Percentiles rank a stretch among this genome's conserved stretches.
Conservation (phyloP, 257 asterid genomes). For the Buddleja alternifolia region DNA sequence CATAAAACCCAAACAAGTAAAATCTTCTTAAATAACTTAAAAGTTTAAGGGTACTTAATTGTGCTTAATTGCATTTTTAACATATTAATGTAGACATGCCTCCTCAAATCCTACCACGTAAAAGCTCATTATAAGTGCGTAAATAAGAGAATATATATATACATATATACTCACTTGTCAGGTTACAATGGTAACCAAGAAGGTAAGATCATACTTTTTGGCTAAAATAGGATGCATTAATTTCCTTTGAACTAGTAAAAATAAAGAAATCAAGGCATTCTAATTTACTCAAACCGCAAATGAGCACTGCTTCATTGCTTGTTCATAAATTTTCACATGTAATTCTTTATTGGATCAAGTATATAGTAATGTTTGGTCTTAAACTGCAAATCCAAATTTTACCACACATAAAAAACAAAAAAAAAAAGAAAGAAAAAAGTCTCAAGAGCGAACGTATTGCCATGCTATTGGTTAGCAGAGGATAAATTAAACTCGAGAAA, state of each 20-base stretch:
- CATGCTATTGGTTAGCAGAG: not conserved
- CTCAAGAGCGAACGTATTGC: not conserved
- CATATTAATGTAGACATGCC: too few relatives aligned
- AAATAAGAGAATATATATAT: too few relatives aligned
- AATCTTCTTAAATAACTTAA: too few relatives aligned
- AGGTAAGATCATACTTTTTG: not conserved
- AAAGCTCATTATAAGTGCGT: too few relatives aligned
- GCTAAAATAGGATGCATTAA: not conserved
- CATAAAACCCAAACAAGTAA: too few relatives aligned
- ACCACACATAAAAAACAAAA: not conserved
- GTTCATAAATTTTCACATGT: not conserved
- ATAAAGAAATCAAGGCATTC: not conserved
- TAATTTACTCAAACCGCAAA: not conserved
- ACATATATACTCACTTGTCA: too few relatives aligned
- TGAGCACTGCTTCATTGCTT: not conserved
- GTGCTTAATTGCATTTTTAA: too few relatives aligned
- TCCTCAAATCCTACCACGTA: too few relatives aligned
- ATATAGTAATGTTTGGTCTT: not conserved
- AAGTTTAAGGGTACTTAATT: too few relatives aligned
- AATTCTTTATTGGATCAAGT: not conserved
- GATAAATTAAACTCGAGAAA: not conserved
- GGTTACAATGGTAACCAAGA: too few relatives aligned
- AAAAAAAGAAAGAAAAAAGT: not conserved
- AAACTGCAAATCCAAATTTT: conserved; percentile 7
- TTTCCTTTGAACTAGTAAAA: not conserved